Base-by-base conservation (phyloP, 306 rosid genomes). In the Cotoneaster glaucophyllus region DNA sequence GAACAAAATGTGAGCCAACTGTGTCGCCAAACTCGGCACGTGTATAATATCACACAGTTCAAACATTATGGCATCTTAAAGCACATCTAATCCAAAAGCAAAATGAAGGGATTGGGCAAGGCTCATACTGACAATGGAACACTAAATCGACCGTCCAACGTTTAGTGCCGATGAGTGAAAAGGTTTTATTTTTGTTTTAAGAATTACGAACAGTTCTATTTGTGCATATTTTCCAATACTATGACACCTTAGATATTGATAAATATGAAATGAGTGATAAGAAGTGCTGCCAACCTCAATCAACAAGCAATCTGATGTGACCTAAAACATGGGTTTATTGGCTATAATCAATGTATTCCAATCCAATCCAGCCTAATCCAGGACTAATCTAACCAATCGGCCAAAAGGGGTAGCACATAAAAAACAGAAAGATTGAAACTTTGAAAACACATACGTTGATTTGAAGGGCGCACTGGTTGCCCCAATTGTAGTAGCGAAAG, bases 391-490 rank as follows among this genome's bases (percentile, higher is more conserved):
- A 64, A 64, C 39, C 32, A 29, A 63, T 63, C 11, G 3, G n/a
- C 41, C 43, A 64, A 64, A 64, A 61, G 6, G 66, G 21, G n/a
- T 26, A 26, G 34, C 37, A 4, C 4, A 5, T 24, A 24, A 24
- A 4, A 58, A 58, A 62, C 9, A 13, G 11, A 62, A 62, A 61
- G 71, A 77, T 25, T 22, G 15, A 25, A 66, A 70, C 34, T 59
- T 64, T 11, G 65, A 64, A 53, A 41, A 76, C 29, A 67, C 59
- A 67, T 90, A 94, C 98, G 98, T 94, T 37, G 97, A 94, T 82
- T 94, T 94, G 88, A 94, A 94, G 41, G 97, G 89, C 64, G 93
- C 88, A 82, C 97, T 92, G 11, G 98, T 92, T 50, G 81, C 98
- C 70, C 97, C 97, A 74, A 95, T 57, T 57, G 79, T 61, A 11